Conservation (phyloP, 441 rosid species). For the Lagerstroemia fauriei region DNA sequence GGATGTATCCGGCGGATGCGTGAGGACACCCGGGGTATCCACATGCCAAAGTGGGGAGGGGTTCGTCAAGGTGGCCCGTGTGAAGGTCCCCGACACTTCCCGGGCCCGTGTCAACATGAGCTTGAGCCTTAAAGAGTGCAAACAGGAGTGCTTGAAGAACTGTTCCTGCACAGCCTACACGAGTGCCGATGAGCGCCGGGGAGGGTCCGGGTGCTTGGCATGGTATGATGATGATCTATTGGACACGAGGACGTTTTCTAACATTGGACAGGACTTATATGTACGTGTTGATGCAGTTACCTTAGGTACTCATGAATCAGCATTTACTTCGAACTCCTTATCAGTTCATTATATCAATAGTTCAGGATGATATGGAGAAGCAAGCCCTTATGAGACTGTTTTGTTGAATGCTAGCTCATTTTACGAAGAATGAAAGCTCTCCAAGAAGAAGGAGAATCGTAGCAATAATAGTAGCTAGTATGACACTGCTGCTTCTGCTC, state of each 20-base stretch:
- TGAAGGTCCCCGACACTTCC: constrained; percentile 64
- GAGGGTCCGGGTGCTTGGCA: constrained; percentile 59
- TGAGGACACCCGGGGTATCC: constrained; percentile 34
- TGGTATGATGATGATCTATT: constrained; percentile 54
- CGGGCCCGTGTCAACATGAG: constrained; percentile 46
- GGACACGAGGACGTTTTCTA: constrained; percentile 49
- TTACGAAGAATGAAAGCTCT: neutral
- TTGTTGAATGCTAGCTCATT: constrained; percentile 2
- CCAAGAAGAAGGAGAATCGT: neutral
- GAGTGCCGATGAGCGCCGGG: constrained; percentile 41
- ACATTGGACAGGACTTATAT: constrained; percentile 51
- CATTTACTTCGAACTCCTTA: neutral
- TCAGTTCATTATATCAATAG: neutral
- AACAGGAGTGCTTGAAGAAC: constrained; percentile 49
- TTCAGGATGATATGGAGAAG: neutral
- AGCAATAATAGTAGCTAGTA: neutral
- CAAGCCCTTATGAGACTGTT: neutral
- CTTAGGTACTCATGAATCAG: neutral
- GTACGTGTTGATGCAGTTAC: constrained; percentile 45
- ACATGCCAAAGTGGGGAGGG: constrained; percentile 59
- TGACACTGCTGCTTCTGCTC: neutral
- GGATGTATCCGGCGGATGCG: constrained; percentile 57
- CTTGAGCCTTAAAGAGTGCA: constrained; percentile 51
- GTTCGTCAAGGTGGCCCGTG: constrained; percentile 46
- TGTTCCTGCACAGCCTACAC: constrained; percentile 67